A percentile compares a stretch with the other conserved stretches of the same genome.
phyloP scores from a whole-genome alignment of 495 filamentous ascomycete genomes.

The Xylaria sp. region DNA sequence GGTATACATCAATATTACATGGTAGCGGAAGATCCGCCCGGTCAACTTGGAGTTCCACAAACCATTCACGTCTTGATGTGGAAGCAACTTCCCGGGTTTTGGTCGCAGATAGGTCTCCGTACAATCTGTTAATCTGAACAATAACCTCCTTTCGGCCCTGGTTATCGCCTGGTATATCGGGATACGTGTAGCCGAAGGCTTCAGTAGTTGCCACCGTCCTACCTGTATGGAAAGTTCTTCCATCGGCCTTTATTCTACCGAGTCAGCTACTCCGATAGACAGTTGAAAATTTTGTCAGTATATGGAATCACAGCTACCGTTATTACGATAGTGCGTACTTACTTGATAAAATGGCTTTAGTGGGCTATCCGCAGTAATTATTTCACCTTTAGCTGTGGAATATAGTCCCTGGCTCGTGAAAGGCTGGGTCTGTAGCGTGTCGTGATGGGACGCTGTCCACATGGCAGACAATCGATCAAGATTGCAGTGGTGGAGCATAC shows the following conservation, averaged over 20 bases:
- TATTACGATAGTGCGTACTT: background rate
- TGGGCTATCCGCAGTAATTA: conserved; percentile 47
- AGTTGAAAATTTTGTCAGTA: background rate
- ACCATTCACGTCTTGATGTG: conserved; percentile 38
- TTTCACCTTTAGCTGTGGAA: conserved; percentile 36
- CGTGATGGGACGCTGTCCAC: conserved; percentile 47
- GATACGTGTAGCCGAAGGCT: conserved; percentile 56
- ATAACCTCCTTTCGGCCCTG: conserved; percentile 33
- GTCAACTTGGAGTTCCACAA: conserved; percentile 42
- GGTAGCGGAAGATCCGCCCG: conserved; percentile 42
- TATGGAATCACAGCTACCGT: background rate
- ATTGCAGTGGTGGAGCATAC: conserved; percentile 53
- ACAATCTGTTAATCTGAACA: conserved; percentile 44
- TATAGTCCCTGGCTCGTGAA: conserved; percentile 40
- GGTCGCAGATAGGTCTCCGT: conserved; percentile 27
- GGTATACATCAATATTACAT: conserved; percentile 39
- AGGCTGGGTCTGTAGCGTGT: conserved; percentile 35
- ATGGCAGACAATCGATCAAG: conserved; percentile 56
- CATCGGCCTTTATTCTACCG: conserved; percentile 25
- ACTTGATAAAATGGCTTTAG: conserved; percentile 55
- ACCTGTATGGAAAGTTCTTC: conserved; percentile 47
- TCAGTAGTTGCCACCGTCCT: conserved; percentile 39
- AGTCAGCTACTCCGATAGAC: conserved; percentile 1
- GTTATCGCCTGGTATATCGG: conserved; percentile 41
- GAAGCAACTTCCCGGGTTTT: background rate